Conservation (phyloP, 768 basidiomycete genomes). For the Fistulinella prunicolor region DNA sequence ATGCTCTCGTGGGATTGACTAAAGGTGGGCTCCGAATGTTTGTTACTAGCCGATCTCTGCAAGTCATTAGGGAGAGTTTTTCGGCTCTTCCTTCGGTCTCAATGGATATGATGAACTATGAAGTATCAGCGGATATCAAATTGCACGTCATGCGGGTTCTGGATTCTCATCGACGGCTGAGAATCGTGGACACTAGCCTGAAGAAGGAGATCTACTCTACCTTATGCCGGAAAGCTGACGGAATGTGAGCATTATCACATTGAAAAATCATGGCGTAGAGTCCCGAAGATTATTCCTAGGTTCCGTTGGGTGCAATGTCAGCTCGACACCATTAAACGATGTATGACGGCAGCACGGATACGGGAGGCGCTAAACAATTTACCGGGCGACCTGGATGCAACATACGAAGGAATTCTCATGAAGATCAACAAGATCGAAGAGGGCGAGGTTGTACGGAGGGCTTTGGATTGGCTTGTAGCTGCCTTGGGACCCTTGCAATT, state of each 20-base stretch:
- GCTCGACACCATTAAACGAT: constrained; percentile 6
- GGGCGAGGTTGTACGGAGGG: background rate
- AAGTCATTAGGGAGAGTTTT: constrained; percentile 7
- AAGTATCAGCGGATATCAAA: constrained; percentile 2
- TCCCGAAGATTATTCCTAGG: constrained; percentile 2
- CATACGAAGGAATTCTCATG: constrained; percentile 9
- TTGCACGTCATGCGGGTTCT: constrained; percentile 4
- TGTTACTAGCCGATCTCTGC: constrained; percentile 8
- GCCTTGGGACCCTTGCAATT: background rate
- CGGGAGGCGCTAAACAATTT: constrained; percentile 3
- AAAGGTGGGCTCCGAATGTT: constrained; percentile 4
- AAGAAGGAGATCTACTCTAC: constrained; percentile 3
- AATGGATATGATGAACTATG: constrained; percentile 2
- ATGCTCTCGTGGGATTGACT: background rate
- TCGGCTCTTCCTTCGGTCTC: background rate
- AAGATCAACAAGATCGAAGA: background rate
- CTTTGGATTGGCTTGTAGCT: constrained; percentile 5
- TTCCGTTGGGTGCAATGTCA: constrained; percentile 21
- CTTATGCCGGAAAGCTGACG: background rate
- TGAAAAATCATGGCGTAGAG: background rate
- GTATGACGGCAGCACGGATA: background rate
- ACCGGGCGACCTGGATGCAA: constrained; percentile 3
- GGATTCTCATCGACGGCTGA: constrained; percentile 5
- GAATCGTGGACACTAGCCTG: background rate
- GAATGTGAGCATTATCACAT: constrained; percentile 5